Evolutionary conservation across 169 alveolate genomes (phyloP).

Genomic region (Plasmodium knowlesi): DNA sequence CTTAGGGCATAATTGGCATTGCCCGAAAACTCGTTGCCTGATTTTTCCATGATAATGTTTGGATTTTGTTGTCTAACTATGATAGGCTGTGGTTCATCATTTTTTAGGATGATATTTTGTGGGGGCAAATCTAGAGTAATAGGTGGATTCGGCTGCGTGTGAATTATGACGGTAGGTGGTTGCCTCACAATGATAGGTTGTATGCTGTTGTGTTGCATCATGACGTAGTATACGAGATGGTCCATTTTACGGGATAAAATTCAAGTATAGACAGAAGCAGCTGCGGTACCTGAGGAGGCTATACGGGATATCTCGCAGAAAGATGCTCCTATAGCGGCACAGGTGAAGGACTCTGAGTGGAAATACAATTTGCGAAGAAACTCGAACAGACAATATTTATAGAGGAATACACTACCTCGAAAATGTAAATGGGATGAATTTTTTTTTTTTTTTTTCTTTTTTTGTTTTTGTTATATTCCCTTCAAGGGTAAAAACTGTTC

Average conservation of each 20-base stretch:
- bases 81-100: slow-evolving; percentile 72
- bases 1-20: slow-evolving; percentile 16
- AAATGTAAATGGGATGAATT: background rate
- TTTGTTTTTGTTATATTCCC: background rate
- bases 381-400: background rate
- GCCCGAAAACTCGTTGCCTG: slow-evolving; percentile 37
- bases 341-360: background rate
- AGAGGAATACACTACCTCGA: background rate
- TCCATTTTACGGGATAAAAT: slow-evolving; percentile 20
- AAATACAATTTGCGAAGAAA: background rate
- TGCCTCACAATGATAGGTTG: slow-evolving; percentile 73
- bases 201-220: slow-evolving; percentile 31
- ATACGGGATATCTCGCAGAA: background rate
- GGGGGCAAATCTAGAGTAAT: slow-evolving; percentile 71
- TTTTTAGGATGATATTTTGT: slow-evolving; percentile 73
- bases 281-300: background rate
- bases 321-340: background rate
- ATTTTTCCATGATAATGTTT: slow-evolving; percentile 41
- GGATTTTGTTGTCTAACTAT: slow-evolving; percentile 75
- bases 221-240: slow-evolving; percentile 28
- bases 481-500: background rate
- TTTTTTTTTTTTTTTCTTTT: background rate
- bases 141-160: slow-evolving; percentile 44
- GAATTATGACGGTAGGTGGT: slow-evolving; percentile 52
- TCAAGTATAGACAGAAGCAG: background rate